Evolutionary conservation across 129 eudicot genomes (phyloP), one percentile per base, ranked within the genome.

Genomic region (Logfia minima): DNA sequence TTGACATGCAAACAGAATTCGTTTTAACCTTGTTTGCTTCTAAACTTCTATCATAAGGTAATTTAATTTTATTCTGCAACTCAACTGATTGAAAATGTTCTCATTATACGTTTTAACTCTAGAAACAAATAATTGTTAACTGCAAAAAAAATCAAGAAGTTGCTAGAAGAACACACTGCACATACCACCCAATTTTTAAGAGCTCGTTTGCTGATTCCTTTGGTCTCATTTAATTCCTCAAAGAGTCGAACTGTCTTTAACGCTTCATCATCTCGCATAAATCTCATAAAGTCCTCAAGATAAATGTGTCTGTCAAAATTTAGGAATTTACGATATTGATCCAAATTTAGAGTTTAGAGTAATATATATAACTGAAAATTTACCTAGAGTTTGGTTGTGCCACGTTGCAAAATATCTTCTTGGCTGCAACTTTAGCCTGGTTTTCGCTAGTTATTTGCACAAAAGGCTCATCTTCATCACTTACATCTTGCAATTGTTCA

Each of bases 351-450:
- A 3, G 21, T 52, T 24, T 1, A 52, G 29, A 26, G 29, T 26
- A 26, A 26, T 26, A 26, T 26, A 13, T 52, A 52, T 52, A 10
- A 52, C 13, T 45, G 41, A 35, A 35, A 35, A 77, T 81, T 86
- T 83, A 92, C 98, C 82, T 90, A 3, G 90, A 89, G 26, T 85
- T 90, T n/a, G 85, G 88, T 71, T 83, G 78, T 22, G 93, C 93
- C 55, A 91, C 93, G 61, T 86, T 91, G 79, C 48, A 39, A 74
- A 91, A 91, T 60, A 91, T 91, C 83, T 80, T 88, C 85, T 86
- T 91, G 79, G 97, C 96, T 59, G 96, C 96, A 83, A 77, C 69
- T 62, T 88, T 90, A 8, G 96, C 93, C 77, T 90, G 87, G 37
- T 26, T 75, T 76, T 88, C 96, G 26, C 84, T 90, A 2, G 89